Base-by-base conservation (phyloP, 164 flowering plant species). In the Cinnamomum chago region DNA sequence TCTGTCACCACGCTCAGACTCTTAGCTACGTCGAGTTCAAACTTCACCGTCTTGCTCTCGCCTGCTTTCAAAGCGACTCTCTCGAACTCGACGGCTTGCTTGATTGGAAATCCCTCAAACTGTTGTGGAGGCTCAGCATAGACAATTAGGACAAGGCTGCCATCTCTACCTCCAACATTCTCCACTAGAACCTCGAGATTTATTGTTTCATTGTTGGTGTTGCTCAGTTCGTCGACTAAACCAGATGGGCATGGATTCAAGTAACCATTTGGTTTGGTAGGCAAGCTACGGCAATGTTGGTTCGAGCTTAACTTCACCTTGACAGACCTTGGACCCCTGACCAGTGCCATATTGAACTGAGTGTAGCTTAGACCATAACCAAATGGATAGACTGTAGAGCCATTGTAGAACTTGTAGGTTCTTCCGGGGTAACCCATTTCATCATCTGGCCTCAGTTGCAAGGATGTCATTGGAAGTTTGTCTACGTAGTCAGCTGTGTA, bases 331-430 rank as follows among this genome's bases (percentile, higher is more conserved):
- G 27, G 85, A 86, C 28, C 74, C 62, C 66, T 79, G 83, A 52
- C 88, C n/a, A 18, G 64, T 28, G 72, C 86, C 1, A 84, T 7
- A 70, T 40, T 35, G 62, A 84, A 91, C 0, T 77, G 77, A 13
- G 92, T 82, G 87, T 91, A 93, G 77, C 94, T 91, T 52, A 91
- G 33, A 18, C 98, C 96, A 72, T 77, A 77, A 0, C 98, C 98
- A 52, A 89, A 93, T 0, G 90, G 89, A 72, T 76, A 91, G 6
- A 93, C 88, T 13, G 88, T 86, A 0, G 88, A 86, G 17, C 98
- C 98, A 51, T 79, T 86, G 81, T 84, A 93, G 81, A 93, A 91
- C 33, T 90, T 67, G 80, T 93, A 90, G 47, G 98, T 93, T 50
- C 98, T 79, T 4, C 96, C 96, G 2, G 96, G 94, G 68, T 90